Conservation (phyloP, 1,284 basidiomycete species). For the Fomitopsis pinicola region DNA sequence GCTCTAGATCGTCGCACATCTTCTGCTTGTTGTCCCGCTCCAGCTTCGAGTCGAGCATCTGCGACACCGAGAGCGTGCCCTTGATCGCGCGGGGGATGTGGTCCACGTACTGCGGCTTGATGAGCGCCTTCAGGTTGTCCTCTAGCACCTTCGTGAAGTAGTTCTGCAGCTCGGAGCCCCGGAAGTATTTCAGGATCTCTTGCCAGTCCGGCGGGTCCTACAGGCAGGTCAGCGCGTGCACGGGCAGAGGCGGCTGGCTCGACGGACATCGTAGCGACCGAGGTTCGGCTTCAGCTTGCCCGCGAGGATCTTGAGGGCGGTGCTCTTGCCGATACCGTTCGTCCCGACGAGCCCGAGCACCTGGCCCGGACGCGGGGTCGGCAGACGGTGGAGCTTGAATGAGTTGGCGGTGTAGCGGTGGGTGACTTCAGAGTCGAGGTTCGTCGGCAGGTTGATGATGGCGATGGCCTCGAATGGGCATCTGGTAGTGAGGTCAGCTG, state of each 20-base stretch:
- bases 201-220: constrained; percentile 97
- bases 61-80: constrained; percentile 76
- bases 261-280: constrained; percentile 81
- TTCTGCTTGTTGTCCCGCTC: constrained; percentile 81
- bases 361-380: constrained; percentile 92
- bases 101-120: constrained; percentile 99
- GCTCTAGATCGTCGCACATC: constrained; percentile 82
- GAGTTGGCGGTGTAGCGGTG: constrained; percentile 97
- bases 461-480: constrained; percentile 97
- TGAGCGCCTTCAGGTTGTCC: constrained; percentile 95
- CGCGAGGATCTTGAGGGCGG: constrained; percentile 91
- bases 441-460: constrained; percentile 96
- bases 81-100: constrained; percentile 97
- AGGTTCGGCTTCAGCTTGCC: constrained; percentile 95
- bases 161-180: constrained; percentile 95
- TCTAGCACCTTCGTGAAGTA: constrained; percentile 99
- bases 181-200: constrained; percentile 95
- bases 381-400: constrained; percentile 96
- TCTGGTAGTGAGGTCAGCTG: constrained; percentile 38
- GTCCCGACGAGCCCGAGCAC: constrained; percentile 95
- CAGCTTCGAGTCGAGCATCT: constrained; percentile 88
- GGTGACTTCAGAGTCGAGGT: constrained; percentile 90
- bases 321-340: constrained; percentile 98
- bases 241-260: neutral
- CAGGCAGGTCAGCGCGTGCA: constrained; percentile 9